Base-by-base conservation (phyloP, 768 basidiomycete genomes). In the Rossbeevera mucosa region DNA sequence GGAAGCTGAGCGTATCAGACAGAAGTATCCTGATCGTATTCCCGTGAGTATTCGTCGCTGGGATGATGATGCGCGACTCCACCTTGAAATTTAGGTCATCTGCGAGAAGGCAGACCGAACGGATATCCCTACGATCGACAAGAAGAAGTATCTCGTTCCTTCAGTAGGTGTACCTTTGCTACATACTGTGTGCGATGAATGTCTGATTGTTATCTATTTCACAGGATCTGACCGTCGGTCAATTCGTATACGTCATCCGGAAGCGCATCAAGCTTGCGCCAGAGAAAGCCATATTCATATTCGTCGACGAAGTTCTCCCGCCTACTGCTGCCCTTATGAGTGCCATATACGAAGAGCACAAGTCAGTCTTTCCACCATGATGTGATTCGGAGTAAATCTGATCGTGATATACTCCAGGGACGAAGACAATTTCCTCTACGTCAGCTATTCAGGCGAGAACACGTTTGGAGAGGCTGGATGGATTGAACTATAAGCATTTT, bases 141-240 rank as follows among this genome's bases (percentile, higher is more conserved):
- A 99, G 90, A 98, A 99, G 94, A 99, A 99, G 79, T 99, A 99
- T 63, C 80, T 99, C 48, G 96, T 99, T 9, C 96, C 96, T 41
- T 94, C 94, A 50, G 95, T 95, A 64, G 64, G 88, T 70, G 40
- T 45, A 20, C 40, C 22, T 41, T 45, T 45, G 1, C 31, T 41
- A 24, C 38, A n/a, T 28, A 43, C 25, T 13, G 33, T 42, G 47
- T 24, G 29, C 55, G 60, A 64, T 71, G 59, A 52, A 55, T 43
- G 48, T 52, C 61, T 69, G 64, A 69, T 71, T 55, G 18, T 25
- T 29, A 26, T 53, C 29, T 49, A 26, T 49, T 31, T 22, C 31
- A 26, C 59, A 97, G 93, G 94, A 97, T 73, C 75, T 96, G 51
- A 97, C 94, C 38, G 94, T 97, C 8, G 94, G 94, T 11, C 95